Evolutionary conservation across 108 stramenopile species (phyloP), one percentile per base, ranked within the genome.

Genomic region (Parietichytrium sp.): DNA sequence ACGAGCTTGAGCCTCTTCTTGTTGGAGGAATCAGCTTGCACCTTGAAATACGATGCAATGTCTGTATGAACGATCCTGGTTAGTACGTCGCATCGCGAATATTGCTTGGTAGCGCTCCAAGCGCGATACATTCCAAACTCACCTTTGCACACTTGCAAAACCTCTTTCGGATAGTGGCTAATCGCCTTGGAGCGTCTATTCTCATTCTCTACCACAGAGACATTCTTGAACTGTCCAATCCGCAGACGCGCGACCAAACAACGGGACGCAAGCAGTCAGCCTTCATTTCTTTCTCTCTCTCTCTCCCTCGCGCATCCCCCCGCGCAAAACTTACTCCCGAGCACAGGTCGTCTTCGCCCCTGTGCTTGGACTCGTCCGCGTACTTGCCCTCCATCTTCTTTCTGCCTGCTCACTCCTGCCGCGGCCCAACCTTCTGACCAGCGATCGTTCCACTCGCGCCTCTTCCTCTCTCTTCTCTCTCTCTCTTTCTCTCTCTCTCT

Each of bases 161-260:
- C 42, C 20, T 72, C 61, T 42, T 72, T 72, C 15, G 61, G 61
- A 20, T 45, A 72, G 42, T 45, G 20, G 20, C 61, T 72, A 42
- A 72, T 25, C 15, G 61, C 61, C 45, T 25, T 33, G 20, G 18
- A 6, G 13, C 61, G 10, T 38, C 61, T 10, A 42, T 72, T 72
- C 61, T 72, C 61, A 25, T 72, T 10, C 42, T 72, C 61, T 10
- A 72, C 4, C 6, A 72, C 61, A 6, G 13, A 12, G 23, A 72
- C 42, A 25, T 72, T 45, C 16, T 1, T 42, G 6, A 72, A n/a
- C n/a, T n/a, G n/a, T n/a, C n/a, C n/a, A n/a, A n/a, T n/a, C n/a
- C n/a, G n/a, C n/a, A n/a, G n/a, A n/a, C n/a, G n/a, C n/a, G n/a
- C n/a, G n/a, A n/a, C n/a, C n/a, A n/a, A n/a, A n/a, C n/a, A n/a